Evolutionary conservation across 169 alveolate genomes (phyloP).

Genomic region (Plasmodium relictum): DNA sequence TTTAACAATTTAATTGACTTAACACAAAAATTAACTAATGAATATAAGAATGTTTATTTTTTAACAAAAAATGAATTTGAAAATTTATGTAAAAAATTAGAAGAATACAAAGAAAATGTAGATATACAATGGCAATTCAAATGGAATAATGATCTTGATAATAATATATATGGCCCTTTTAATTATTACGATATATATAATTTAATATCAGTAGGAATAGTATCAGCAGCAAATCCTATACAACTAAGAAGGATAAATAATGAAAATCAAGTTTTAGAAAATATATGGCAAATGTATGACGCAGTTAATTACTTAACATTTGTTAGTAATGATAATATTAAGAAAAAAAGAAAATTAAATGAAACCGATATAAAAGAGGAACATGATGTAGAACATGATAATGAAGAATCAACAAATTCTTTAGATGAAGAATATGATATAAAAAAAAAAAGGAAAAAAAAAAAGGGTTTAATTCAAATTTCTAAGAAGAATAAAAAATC

Average conservation of each 20-base stretch:
- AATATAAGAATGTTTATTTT: constrained; percentile 74
- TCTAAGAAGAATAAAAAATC: constrained; percentile 52
- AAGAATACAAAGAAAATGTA: constrained; percentile 57
- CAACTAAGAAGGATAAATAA: constrained; percentile 61
- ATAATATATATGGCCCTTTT: constrained; percentile 72
- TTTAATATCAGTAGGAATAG: constrained; percentile 54
- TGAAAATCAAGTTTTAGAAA: constrained; percentile 61
- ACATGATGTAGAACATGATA: constrained; percentile 8
- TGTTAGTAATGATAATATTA: constrained; percentile 75
- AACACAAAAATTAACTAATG: constrained; percentile 71
- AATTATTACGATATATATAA: constrained; percentile 72
- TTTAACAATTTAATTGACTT: constrained; percentile 71
- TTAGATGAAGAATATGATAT: constrained; percentile 54
- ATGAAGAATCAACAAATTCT: constrained; percentile 9
- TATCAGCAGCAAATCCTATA: constrained; percentile 65
- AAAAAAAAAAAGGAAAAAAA: constrained; percentile 44
- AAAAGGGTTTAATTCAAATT: constrained; percentile 70
- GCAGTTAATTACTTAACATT: constrained; percentile 61
- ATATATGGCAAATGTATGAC: constrained; percentile 75
- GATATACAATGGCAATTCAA: constrained; percentile 70
- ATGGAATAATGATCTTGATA: constrained; percentile 50
- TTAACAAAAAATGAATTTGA: constrained; percentile 70
- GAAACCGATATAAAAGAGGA: constrained; percentile 1
- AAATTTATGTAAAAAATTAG: constrained; percentile 50
- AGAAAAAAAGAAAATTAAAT: constrained; percentile 48